These are phyloP conservation scores for Leccinum pellstonianum DNA, from an alignment of 768 basidiomycete species.

Conservation along the genomic window DNA sequence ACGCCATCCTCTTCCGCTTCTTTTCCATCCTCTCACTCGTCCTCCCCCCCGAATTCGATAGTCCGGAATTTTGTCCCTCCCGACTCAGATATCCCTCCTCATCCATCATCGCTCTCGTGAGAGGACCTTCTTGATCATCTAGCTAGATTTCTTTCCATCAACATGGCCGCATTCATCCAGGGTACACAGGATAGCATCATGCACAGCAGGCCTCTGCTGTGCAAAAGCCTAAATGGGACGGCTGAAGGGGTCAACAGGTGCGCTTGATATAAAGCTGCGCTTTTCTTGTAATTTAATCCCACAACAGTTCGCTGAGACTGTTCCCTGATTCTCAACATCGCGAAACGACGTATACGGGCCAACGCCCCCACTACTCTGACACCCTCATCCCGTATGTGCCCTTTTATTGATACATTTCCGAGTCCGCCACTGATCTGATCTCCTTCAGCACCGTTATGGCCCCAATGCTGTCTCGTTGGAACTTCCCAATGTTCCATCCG, in stretches of 20 bases:
- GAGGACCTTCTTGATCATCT: background rate
- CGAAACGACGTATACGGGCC: background rate
- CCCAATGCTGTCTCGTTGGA: background rate
- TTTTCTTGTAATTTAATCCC: slow-evolving; percentile 7
- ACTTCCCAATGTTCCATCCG: background rate
- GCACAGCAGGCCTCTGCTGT: slow-evolving; percentile 27
- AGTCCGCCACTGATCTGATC: slow-evolving; percentile 1
- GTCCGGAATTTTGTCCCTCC: background rate
- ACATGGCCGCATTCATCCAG: slow-evolving; percentile 5
- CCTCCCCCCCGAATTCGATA: slow-evolving; percentile 1
- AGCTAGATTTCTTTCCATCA: background rate
- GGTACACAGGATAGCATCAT: slow-evolving; percentile 11
- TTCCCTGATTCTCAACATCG: background rate
- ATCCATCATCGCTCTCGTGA: background rate
- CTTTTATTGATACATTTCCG: background rate
- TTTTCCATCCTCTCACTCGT: background rate
- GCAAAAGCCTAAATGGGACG: slow-evolving; percentile 1
- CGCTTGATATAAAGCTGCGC: slow-evolving; percentile 16
- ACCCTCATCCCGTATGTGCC: slow-evolving; percentile 9
- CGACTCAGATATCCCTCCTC: background rate
- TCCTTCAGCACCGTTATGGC: slow-evolving; percentile 9
- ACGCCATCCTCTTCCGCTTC: background rate
- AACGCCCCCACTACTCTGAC: background rate
- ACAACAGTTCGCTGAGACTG: slow-evolving; percentile 7
- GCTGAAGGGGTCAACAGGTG: slow-evolving; percentile 10